phyloP scores from a whole-genome alignment of 257 asterid genomes.

The Agastache rugosa region DNA sequence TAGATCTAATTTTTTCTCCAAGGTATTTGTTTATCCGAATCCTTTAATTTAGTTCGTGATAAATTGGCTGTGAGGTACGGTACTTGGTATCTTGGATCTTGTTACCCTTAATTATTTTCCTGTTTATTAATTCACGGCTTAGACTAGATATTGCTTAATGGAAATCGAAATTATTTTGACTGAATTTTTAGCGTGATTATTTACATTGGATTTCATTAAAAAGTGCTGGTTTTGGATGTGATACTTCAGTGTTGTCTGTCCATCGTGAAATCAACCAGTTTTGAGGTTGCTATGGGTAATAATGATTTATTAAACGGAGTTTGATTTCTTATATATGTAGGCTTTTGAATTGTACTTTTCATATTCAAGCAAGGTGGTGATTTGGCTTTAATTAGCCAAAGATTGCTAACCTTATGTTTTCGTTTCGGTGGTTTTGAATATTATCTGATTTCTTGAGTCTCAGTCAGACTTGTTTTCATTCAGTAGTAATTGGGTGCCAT shows the following conservation, averaged over 20 bases:
- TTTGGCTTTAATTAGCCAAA: background rate
- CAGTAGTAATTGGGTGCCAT: background rate
- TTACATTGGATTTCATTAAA: background rate
- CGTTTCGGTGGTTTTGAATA: background rate
- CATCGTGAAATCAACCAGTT: background rate
- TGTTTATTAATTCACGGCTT: background rate
- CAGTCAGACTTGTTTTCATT: background rate
- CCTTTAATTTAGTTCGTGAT: background rate
- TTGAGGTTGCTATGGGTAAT: background rate
- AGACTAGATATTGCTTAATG: background rate
- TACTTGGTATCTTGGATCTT: background rate
- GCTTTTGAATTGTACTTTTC: background rate
- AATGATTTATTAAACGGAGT: background rate
- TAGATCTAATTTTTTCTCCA: conserved; percentile 29
- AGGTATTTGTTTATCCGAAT: background rate
- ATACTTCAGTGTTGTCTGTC: background rate
- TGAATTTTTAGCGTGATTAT: background rate
- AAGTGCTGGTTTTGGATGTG: background rate
- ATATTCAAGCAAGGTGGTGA: background rate
- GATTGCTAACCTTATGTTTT: background rate
- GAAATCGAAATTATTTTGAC: background rate
- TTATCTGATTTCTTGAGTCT: background rate
- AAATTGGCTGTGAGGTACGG: background rate
- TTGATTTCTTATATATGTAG: background rate
- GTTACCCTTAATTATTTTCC: background rate